A percentile compares a stretch with the other conserved stretches of the same genome.
These are phyloP conservation scores for Aspergillus indologenus DNA, from an alignment of 495 filamentous ascomycete genomes.

Conservation along the genomic window DNA sequence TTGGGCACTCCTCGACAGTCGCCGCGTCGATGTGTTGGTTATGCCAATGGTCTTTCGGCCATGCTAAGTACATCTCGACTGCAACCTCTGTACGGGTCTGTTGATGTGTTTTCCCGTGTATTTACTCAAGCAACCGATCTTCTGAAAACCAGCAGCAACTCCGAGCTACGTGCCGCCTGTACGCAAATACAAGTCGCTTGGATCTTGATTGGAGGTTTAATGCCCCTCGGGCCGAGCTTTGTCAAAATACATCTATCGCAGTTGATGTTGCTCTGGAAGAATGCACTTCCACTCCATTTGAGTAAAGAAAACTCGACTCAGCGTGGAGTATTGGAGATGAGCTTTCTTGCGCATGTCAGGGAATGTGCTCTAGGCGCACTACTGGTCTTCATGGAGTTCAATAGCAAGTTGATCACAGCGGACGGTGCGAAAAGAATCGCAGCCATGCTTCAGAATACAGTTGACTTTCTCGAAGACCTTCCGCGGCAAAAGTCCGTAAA, in stretches of 20 bases:
- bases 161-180: conserved; percentile 84
- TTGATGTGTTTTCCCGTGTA: conserved; percentile 90
- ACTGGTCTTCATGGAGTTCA: conserved; percentile 89
- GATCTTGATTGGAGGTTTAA: conserved; percentile 93
- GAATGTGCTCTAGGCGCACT: conserved; percentile 94
- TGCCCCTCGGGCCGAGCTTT: conserved; percentile 96
- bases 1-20: conserved; percentile 74
- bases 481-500: conserved; percentile 84
- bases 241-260: conserved; percentile 98
- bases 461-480: conserved; percentile 77
- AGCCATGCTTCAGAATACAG: conserved; percentile 92
- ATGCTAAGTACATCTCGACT: conserved; percentile 84
- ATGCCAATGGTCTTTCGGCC: conserved; percentile 89
- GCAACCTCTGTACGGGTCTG: conserved; percentile 89
- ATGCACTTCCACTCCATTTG: conserved; percentile 90
- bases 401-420: conserved; percentile 83
- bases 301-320: conserved; percentile 83
- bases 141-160: conserved; percentile 88
- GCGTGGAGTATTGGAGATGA: conserved; percentile 78
- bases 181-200: conserved; percentile 97
- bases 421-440: conserved; percentile 94
- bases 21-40: conserved; percentile 81
- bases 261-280: conserved; percentile 95
- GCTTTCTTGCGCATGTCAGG: conserved; percentile 89
- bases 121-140: conserved; percentile 87